phyloP scores from a whole-genome alignment of 192 early-diverging fungal species.

The Cladochytrium replicatum region DNA sequence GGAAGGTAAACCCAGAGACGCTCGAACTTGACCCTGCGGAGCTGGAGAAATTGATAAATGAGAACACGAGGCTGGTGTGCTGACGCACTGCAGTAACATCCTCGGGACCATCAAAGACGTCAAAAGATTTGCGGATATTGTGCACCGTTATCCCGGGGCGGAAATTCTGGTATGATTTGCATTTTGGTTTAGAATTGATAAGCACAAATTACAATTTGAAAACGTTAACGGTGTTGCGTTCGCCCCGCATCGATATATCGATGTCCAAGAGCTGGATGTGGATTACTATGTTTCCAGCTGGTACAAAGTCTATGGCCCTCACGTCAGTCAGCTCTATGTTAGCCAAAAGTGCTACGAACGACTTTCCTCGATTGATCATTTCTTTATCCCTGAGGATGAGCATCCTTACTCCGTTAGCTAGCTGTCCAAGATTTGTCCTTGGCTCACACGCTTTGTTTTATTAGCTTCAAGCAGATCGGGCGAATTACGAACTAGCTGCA shows the following conservation, averaged over 20 bases:
- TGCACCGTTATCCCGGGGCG: constrained; percentile 8
- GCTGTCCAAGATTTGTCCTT: too few relatives aligned
- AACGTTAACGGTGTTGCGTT: constrained; percentile 22
- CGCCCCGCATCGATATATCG: constrained; percentile 10
- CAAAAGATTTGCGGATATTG: constrained; percentile 6
- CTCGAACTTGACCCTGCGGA: not conserved
- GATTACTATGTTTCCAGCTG: constrained; percentile 19
- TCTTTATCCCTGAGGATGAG: too few relatives aligned
- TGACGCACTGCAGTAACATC: constrained; percentile 15
- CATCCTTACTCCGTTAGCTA: too few relatives aligned
- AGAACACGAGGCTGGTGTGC: constrained; percentile 8
- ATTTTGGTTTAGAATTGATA: too few relatives aligned
- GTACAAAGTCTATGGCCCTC: constrained; percentile 23
- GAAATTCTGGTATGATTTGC: too few relatives aligned
- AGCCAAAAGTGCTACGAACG: too few relatives aligned
- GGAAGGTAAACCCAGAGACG: constrained; percentile 3
- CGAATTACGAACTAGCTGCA: too few relatives aligned
- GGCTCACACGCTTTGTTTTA: too few relatives aligned
- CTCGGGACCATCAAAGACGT: constrained; percentile 11
- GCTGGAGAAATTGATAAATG: constrained; percentile 6
- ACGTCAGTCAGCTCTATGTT: constrained; percentile 8
- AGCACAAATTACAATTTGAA: too few relatives aligned
- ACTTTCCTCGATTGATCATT: too few relatives aligned
- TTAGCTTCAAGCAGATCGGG: too few relatives aligned
- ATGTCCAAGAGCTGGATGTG: constrained; percentile 11